phyloP scores from a whole-genome alignment of 2,329 filamentous ascomycete genomes.

The Fusarium tricinctum region DNA sequence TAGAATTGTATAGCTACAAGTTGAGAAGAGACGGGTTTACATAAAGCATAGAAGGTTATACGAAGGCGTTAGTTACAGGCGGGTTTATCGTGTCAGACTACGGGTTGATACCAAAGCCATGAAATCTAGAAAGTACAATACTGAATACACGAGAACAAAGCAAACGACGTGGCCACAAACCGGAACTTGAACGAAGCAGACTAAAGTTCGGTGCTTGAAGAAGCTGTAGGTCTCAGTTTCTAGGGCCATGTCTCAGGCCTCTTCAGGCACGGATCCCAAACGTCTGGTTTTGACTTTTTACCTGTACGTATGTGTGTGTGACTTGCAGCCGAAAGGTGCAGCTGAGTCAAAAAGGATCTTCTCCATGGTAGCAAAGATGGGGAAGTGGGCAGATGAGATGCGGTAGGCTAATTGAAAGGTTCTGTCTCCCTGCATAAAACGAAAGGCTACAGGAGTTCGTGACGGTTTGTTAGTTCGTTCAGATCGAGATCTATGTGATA shows the following conservation, averaged over 20 bases:
- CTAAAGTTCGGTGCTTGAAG: conserved; percentile 19
- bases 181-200: background rate
- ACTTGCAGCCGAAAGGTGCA: conserved; percentile 18
- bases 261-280: conserved; percentile 13
- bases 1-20: conserved; percentile 18
- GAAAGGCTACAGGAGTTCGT: conserved; percentile 12
- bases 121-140: conserved; percentile 9
- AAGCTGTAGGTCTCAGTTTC: conserved; percentile 36
- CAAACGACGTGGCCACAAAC: conserved; percentile 14
- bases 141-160: background rate
- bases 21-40: conserved; percentile 16
- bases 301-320: background rate
- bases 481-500: conserved; percentile 28
- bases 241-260: conserved; percentile 30
- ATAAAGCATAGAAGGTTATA: conserved; percentile 37
- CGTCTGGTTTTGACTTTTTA: conserved; percentile 3
- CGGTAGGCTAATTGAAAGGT: conserved; percentile 10
- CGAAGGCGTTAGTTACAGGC: conserved; percentile 20
- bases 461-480: conserved; percentile 1
- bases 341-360: conserved; percentile 9
- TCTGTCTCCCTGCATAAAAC: conserved; percentile 30
- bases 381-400: conserved; percentile 26
- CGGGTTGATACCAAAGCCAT: conserved; percentile 14
- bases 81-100: conserved; percentile 2
- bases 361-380: conserved; percentile 17